Percentiles rank a stretch among this genome's conserved stretches.
phyloP scores from a whole-genome alignment of 202 grass and related monocot species.

The Hordeum pubiflorum region DNA sequence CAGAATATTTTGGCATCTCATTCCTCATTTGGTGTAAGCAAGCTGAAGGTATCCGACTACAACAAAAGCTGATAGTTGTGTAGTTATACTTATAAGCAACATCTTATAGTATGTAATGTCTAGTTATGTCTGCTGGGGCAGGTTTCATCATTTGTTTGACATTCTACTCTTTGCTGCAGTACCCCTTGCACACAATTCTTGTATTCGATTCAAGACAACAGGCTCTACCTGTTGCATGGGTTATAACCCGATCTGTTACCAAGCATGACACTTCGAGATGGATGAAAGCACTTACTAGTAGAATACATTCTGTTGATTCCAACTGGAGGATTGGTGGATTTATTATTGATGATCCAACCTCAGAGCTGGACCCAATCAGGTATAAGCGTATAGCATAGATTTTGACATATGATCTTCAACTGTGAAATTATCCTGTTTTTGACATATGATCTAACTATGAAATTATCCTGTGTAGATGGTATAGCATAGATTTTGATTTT shows the following conservation, averaged over 20 bases:
- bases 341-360: conserved; percentile 73
- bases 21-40: conserved; percentile 83
- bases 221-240: conserved; percentile 75
- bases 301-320: conserved; percentile 53
- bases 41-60: conserved; percentile 65
- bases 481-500: neutral
- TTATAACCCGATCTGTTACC: conserved; percentile 79
- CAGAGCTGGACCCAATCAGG: conserved; percentile 79
- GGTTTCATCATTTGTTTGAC: conserved; percentile 16
- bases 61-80: neutral
- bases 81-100: conserved; percentile 17
- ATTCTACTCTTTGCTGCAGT: conserved; percentile 49
- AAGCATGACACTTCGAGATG: conserved; percentile 71
- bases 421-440: neutral
- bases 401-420: neutral
- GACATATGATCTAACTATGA: neutral
- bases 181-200: conserved; percentile 79
- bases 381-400: neutral
- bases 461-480: neutral
- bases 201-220: conserved; percentile 83
- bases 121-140: neutral
- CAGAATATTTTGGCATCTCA: conserved; percentile 68
- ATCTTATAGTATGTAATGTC: neutral
- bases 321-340: conserved; percentile 65
- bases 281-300: conserved; percentile 74